phyloP scores from a whole-genome alignment of 139 green algal species.

The Zygnema circumcarinatum region DNA sequence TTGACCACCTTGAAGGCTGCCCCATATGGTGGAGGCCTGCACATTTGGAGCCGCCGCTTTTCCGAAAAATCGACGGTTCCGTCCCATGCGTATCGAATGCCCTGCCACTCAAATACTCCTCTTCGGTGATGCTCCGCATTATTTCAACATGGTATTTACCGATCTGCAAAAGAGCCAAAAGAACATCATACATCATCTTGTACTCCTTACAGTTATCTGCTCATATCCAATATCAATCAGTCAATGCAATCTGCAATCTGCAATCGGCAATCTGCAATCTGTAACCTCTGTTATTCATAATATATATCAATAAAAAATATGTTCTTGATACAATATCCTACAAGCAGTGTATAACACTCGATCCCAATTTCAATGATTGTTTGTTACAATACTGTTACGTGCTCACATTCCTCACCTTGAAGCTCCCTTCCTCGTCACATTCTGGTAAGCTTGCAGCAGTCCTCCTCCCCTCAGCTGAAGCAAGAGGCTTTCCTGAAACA shows the following conservation, averaged over 20 bases:
- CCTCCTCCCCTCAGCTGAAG: not conserved
- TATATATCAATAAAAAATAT: not conserved
- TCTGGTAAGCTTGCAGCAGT: slow-evolving; percentile 3
- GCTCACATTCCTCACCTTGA: slow-evolving; percentile 15
- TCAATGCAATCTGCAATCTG: not conserved
- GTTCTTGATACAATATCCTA: not conserved
- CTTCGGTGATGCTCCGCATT: not conserved
- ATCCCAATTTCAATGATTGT: not conserved
- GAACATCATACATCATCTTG: not conserved
- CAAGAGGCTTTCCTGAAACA: slow-evolving; percentile 10
- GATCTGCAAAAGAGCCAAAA: slow-evolving; percentile 3
- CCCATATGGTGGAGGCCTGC: too few relatives aligned
- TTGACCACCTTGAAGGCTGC: too few relatives aligned
- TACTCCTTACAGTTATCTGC: not conserved
- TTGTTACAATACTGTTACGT: not conserved
- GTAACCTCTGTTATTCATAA: not conserved
- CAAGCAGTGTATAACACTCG: not conserved
- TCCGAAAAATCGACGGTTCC: too few relatives aligned
- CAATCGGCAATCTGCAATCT: too few relatives aligned
- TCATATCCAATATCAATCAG: not conserved
- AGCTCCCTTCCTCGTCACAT: not conserved
- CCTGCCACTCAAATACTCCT: not conserved
- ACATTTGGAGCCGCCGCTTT: too few relatives aligned
- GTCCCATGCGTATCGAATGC: not conserved
- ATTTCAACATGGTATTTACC: slow-evolving; percentile 15